phyloP scores from a whole-genome alignment of 306 rosid species.

The Hippophae gyantsensis region DNA sequence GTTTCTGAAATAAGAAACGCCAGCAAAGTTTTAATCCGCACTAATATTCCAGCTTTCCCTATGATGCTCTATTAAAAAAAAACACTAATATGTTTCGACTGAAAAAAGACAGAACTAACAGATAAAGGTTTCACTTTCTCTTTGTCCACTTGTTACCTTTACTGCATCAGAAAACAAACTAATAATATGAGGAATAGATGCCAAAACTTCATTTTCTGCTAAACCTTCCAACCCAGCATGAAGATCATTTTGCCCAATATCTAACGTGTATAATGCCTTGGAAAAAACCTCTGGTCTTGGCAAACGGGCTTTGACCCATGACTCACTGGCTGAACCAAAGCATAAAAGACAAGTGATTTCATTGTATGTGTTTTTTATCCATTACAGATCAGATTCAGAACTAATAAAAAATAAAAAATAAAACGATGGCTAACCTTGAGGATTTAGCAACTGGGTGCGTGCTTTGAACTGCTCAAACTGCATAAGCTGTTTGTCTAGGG shows the following conservation, averaged over 20 bases:
- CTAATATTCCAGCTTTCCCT: too few relatives aligned
- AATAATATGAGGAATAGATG: constrained; percentile 9
- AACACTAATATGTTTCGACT: too few relatives aligned
- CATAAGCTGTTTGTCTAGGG: constrained; percentile 19
- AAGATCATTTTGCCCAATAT: constrained; percentile 29
- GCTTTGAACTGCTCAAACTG: constrained; percentile 27
- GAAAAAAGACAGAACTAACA: background rate
- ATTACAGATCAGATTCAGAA: background rate
- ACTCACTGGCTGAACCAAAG: constrained; percentile 11
- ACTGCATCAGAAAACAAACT: constrained; percentile 8
- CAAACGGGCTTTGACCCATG: background rate
- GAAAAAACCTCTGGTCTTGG: constrained; percentile 23
- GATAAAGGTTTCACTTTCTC: background rate
- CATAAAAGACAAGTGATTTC: background rate
- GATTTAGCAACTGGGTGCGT: constrained; percentile 15
- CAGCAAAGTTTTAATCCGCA: background rate
- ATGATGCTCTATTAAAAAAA: too few relatives aligned
- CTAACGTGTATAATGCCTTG: constrained; percentile 23
- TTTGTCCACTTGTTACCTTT: constrained; percentile 5
- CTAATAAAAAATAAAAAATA: background rate
- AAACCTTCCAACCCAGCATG: constrained; percentile 8
- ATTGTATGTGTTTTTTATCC: background rate
- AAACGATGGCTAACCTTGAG: constrained; percentile 11
- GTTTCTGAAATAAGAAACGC: constrained; percentile 9
- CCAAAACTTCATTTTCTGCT: constrained; percentile 14